Conservation (phyloP, 495 filamentous ascomycete genomes). For the Hyaloscypha hepaticicola region DNA sequence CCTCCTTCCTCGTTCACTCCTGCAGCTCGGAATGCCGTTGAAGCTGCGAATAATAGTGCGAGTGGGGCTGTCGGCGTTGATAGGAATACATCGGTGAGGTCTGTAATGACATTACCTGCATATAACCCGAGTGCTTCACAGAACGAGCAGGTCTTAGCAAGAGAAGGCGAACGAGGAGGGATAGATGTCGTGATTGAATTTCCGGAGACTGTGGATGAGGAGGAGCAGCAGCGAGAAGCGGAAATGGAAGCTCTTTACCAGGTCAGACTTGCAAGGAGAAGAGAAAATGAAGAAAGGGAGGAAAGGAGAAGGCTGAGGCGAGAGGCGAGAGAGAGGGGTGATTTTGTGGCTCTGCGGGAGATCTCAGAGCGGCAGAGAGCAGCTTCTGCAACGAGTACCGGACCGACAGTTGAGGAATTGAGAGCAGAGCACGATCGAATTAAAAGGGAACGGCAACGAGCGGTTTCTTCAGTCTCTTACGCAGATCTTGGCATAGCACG, state of each 20-base stretch:
- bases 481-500: constrained; percentile 81
- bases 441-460: constrained; percentile 61
- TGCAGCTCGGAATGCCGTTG: constrained; percentile 21
- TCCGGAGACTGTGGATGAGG: constrained; percentile 51
- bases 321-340: constrained; percentile 69
- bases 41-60: constrained; percentile 6
- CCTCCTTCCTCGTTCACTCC: constrained; percentile 18
- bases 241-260: constrained; percentile 94
- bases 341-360: constrained; percentile 60
- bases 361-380: constrained; percentile 45
- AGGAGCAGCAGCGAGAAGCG: constrained; percentile 79
- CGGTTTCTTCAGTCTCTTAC: constrained; percentile 83
- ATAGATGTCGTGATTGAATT: constrained; percentile 91
- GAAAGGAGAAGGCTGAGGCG: constrained; percentile 61
- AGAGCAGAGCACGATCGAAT: constrained; percentile 67
- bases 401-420: constrained; percentile 46
- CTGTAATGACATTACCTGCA: constrained; percentile 85
- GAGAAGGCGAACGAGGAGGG: constrained; percentile 88
- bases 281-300: constrained; percentile 75
- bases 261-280: constrained; percentile 75
- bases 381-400: constrained; percentile 21
- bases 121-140: constrained; percentile 68
- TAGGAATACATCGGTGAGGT: constrained; percentile 82
- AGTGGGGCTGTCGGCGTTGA: constrained; percentile 53
- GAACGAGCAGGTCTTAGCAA: constrained; percentile 80